Percentiles rank a stretch among this genome's conserved stretches.
phyloP scores from a whole-genome alignment of 2,329 filamentous ascomycete genomes.

The Hymenoscyphus salicellus region DNA sequence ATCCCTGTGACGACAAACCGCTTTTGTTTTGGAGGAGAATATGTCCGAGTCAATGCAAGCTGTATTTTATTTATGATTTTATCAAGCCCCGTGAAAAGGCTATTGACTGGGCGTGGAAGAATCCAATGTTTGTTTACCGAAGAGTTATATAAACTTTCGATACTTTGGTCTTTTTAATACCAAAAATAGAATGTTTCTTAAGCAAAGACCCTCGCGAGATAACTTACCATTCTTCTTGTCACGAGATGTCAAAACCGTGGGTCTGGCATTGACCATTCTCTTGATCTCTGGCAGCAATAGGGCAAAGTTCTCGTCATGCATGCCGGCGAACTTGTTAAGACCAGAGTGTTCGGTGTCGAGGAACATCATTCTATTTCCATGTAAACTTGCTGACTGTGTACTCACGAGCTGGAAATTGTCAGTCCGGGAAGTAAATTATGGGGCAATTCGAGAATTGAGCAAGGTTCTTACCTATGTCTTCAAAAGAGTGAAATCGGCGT shows the following conservation, averaged over 20 bases:
- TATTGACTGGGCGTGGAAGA: constrained; percentile 19
- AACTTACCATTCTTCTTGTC: too few relatives aligned
- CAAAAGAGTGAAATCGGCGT: neutral
- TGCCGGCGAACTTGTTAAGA: constrained; percentile 22
- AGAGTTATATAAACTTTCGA: neutral
- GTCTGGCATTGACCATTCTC: constrained; percentile 18
- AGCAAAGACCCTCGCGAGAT: too few relatives aligned
- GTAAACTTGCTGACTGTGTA: constrained; percentile 13
- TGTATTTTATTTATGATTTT: constrained; percentile 20
- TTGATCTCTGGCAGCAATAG: constrained; percentile 16
- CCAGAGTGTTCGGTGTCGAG: constrained; percentile 21
- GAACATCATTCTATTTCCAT: constrained; percentile 19
- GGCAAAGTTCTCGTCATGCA: constrained; percentile 19
- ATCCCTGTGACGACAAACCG: constrained; percentile 27
- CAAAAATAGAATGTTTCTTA: too few relatives aligned
- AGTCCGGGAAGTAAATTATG: neutral
- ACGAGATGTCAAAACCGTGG: constrained; percentile 3
- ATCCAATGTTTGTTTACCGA: constrained; percentile 20
- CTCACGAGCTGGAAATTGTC: neutral
- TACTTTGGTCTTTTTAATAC: too few relatives aligned
- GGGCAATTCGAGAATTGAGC: neutral
- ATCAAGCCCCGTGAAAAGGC: constrained; percentile 23
- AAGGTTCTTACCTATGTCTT: neutral
- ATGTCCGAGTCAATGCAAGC: constrained; percentile 4
- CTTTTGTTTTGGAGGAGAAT: constrained; percentile 14